Evolutionary conservation across 306 rosid genomes (phyloP).

Genomic region (Astragalus membranaceus): DNA sequence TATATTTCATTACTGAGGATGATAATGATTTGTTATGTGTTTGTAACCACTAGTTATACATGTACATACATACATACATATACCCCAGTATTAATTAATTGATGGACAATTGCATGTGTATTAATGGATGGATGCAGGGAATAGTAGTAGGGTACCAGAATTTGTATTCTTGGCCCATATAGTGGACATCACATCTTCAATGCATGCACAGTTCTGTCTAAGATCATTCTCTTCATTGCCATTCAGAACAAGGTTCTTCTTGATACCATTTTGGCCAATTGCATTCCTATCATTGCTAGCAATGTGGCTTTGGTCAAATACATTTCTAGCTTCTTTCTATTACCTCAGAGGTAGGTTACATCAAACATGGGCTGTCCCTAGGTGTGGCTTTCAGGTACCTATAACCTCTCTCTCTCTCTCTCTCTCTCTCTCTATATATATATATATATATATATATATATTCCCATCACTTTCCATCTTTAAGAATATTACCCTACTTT

Average conservation of each 20-base stretch:
- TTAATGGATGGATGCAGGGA: constrained; percentile 31
- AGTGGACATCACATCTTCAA: constrained; percentile 52
- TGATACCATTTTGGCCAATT: constrained; percentile 29
- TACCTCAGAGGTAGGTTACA: constrained; percentile 56
- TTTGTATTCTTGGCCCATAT: constrained; percentile 80
- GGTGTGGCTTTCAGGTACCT: constrained; percentile 79
- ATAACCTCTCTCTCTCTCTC: too few relatives aligned
- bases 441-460: too few relatives aligned
- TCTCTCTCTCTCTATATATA: too few relatives aligned
- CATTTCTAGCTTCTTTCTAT: constrained; percentile 49
- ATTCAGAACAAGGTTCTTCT: constrained; percentile 35
- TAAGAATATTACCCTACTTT: too few relatives aligned
- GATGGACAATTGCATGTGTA: neutral
- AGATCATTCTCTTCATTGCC: constrained; percentile 59
- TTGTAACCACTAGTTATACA: too few relatives aligned
- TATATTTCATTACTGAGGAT: too few relatives aligned
- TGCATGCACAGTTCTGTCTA: constrained; percentile 47
- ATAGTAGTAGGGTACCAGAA: constrained; percentile 49
- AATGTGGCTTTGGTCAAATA: constrained; percentile 75
- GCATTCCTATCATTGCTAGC: constrained; percentile 23
- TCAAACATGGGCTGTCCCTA: constrained; percentile 86
- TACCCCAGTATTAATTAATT: neutral
- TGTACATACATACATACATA: too few relatives aligned
- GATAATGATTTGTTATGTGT: too few relatives aligned
- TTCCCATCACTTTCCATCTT: too few relatives aligned